A percentile compares a stretch with the other conserved stretches of the same genome.
These are phyloP conservation scores for Aspergillus puulaauensis DNA, from an alignment of 2,329 filamentous ascomycete species.

Conservation along the genomic window DNA sequence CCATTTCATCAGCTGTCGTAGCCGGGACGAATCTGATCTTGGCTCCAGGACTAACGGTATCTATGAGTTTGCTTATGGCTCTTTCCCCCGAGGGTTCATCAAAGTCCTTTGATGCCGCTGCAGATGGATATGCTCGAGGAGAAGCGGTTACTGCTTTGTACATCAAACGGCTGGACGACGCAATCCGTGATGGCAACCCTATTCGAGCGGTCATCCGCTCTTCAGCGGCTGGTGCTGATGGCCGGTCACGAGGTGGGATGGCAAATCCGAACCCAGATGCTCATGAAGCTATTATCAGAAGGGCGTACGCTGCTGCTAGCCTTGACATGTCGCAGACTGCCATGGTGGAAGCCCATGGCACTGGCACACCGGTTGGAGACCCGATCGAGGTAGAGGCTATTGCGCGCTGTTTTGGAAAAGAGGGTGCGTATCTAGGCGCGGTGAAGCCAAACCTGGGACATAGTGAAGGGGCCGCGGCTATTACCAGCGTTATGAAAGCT, in stretches of 20 bases:
- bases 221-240: constrained; percentile 24
- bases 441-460: constrained; percentile 19
- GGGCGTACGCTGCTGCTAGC: not conserved
- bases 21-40: constrained; percentile 35
- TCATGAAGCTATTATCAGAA: constrained; percentile 7
- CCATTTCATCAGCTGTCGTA: constrained; percentile 26
- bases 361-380: constrained; percentile 13
- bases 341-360: constrained; percentile 6
- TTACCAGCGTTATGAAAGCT: constrained; percentile 19
- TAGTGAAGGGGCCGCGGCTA: constrained; percentile 12
- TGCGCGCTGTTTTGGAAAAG: not conserved
- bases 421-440: not conserved
- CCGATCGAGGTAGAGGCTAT: constrained; percentile 7
- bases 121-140: constrained; percentile 32
- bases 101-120: constrained; percentile 25
- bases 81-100: constrained; percentile 30
- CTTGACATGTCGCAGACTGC: not conserved
- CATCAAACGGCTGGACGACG: constrained; percentile 28
- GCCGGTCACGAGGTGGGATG: constrained; percentile 7
- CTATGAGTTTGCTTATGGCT: constrained; percentile 31
- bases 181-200: constrained; percentile 27
- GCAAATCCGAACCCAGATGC: not conserved
- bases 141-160: constrained; percentile 31
- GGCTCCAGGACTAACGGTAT: constrained; percentile 22
- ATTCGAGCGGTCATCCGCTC: constrained; percentile 30